phyloP scores from a whole-genome alignment of 1,284 basidiomycete genomes.

The Omphalotus olearius region DNA sequence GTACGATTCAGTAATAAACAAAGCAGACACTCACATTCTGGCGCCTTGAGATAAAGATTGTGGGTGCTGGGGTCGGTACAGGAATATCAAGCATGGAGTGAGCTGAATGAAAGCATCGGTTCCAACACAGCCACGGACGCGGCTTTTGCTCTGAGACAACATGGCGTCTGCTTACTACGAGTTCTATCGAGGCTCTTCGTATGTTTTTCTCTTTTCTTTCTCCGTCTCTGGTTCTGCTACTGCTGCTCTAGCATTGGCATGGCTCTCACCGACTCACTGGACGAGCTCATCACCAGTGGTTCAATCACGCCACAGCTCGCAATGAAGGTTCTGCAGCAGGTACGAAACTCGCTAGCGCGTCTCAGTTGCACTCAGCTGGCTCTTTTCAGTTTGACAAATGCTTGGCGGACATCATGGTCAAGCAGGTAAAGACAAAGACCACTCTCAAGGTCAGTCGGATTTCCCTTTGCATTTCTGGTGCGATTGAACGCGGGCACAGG shows the following conservation, averaged over 20 bases:
- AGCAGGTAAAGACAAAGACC: slow-evolving; percentile 90
- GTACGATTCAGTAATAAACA: too few species aligned
- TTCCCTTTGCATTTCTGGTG: slow-evolving; percentile 9
- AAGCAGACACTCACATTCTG: too few species aligned
- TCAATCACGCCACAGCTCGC: slow-evolving; percentile 97
- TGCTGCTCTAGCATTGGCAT: slow-evolving; percentile 14
- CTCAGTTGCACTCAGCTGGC: slow-evolving; percentile 7
- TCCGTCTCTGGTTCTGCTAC: neutral
- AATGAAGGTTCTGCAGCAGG: slow-evolving; percentile 96
- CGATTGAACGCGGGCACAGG: slow-evolving; percentile 41
- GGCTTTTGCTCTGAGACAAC: neutral
- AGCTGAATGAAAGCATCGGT: too few species aligned
- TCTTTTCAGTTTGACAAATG: slow-evolving; percentile 86
- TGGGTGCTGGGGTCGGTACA: too few species aligned
- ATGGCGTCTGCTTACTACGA: slow-evolving; percentile 65
- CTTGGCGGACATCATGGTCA: slow-evolving; percentile 85
- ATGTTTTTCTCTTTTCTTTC: slow-evolving; percentile 29
- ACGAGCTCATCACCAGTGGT: slow-evolving; percentile 96
- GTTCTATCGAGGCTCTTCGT: slow-evolving; percentile 88
- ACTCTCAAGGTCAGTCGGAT: slow-evolving; percentile 68
- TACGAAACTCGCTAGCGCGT: slow-evolving; percentile 31
- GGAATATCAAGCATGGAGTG: too few species aligned
- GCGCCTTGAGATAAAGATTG: too few species aligned
- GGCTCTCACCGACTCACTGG: slow-evolving; percentile 97
- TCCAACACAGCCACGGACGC: too few species aligned